Conservation (phyloP, 176 grass and related monocot species). For the Oryza punctata region DNA sequence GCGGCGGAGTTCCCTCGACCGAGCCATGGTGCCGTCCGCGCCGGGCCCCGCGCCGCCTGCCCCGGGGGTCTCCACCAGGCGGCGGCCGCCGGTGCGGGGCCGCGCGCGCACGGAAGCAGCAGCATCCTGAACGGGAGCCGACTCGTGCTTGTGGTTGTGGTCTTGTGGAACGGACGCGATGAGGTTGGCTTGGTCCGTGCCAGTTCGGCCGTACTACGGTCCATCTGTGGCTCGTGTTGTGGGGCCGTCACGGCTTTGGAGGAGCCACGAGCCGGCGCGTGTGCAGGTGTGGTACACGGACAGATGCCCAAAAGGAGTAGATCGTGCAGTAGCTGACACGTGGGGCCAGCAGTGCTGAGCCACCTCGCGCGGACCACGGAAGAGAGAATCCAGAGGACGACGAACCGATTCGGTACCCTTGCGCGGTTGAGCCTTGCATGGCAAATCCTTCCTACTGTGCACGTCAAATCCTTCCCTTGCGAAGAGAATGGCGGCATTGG, state of each 20-base stretch:
- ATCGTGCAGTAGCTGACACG: too few relatives aligned
- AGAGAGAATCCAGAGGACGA: too few relatives aligned
- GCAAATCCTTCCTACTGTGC: too few relatives aligned
- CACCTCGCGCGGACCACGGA: too few relatives aligned
- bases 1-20: slow-evolving; percentile 9
- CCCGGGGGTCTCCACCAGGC: slow-evolving; percentile 27
- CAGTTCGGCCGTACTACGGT: too few relatives aligned
- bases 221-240: background rate
- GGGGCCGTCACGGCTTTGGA: background rate
- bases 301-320: too few relatives aligned
- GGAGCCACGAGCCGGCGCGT: background rate
- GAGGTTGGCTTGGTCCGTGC: background rate
- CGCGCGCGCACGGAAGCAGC: slow-evolving; percentile 18
- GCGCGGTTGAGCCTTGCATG: too few relatives aligned
- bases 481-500: too few relatives aligned
- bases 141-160: background rate
- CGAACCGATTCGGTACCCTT: too few relatives aligned
- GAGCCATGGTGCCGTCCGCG: background rate
- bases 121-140: slow-evolving; percentile 10
- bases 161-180: background rate
- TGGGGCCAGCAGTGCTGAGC: too few relatives aligned
- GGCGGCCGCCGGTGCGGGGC: background rate
- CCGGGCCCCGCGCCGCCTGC: background rate
- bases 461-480: too few relatives aligned
- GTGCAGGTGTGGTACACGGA: too few relatives aligned